phyloP scores from a whole-genome alignment of 2,329 filamentous ascomycete genomes.

The Pseudopithomyces chartarum region DNA sequence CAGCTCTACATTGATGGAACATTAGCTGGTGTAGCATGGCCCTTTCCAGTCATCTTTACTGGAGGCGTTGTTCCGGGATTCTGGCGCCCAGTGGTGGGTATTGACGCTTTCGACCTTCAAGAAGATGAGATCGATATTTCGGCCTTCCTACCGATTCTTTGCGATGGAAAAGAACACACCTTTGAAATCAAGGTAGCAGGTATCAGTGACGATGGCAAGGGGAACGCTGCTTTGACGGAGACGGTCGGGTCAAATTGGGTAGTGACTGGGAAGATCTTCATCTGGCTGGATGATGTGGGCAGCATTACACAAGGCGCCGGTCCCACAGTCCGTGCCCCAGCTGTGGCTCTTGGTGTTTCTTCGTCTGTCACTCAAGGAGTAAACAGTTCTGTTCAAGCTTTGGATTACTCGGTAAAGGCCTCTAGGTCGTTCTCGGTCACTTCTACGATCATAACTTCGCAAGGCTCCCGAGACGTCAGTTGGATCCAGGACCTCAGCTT shows the following conservation, averaged over 20 bases:
- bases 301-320: constrained; percentile 59
- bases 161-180: constrained; percentile 66
- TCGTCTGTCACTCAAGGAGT: constrained; percentile 53
- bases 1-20: constrained; percentile 75
- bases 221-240: constrained; percentile 55
- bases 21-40: constrained; percentile 78
- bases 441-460: constrained; percentile 58
- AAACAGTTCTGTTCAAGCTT: constrained; percentile 62
- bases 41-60: constrained; percentile 81
- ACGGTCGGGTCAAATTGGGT: constrained; percentile 72
- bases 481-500: constrained; percentile 67
- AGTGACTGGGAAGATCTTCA: constrained; percentile 77
- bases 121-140: constrained; percentile 85
- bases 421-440: constrained; percentile 60
- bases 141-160: constrained; percentile 72
- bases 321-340: constrained; percentile 42
- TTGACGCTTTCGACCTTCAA: constrained; percentile 77
- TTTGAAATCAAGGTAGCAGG: constrained; percentile 73
- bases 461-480: constrained; percentile 45
- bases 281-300: constrained; percentile 67
- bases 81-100: constrained; percentile 78
- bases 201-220: constrained; percentile 61
- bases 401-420: constrained; percentile 64
- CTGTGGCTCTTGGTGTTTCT: constrained; percentile 57
- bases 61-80: constrained; percentile 78